Evolutionary conservation across 352 stramenopile genomes (phyloP), one percentile per base, ranked within the genome.

Genomic region (Globisporangium cystogenes): DNA sequence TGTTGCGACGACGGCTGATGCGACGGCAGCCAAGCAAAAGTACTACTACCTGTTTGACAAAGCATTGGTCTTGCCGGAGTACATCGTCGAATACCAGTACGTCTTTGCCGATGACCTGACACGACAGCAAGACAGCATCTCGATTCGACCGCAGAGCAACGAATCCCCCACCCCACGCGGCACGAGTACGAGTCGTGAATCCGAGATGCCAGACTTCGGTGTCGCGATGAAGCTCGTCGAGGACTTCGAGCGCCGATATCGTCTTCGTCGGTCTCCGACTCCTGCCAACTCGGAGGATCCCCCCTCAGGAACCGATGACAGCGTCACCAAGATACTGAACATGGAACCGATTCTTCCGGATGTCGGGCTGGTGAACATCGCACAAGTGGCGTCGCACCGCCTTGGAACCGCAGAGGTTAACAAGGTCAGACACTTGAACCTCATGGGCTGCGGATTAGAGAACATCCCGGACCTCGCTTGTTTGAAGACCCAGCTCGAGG

Each of bases 11-110:
- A 16, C 16, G 0, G 14, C 46, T 1, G 15, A 27, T 18, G 27
- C 27, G 11, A 49, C 68, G 11, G 49, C 68, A 54, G 54, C 62
- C 48, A 74, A 67, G 15, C 79, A 91, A 57, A 88, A 77, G 8
- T 51, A 82, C 21, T 95, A 89, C 48, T 90, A 86, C 44, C 48
- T 93, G 42, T 86, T 95, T 48, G 86, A 96, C 67, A 80, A 79
- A 27, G 70, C 71, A 1, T 55, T 95, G 10, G 63, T 93, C 26
- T 61, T 96, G 12, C 86, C 86, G 1, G 86, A 95, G 59, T 96
- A 94, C 50, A 62, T 96, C 21, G 78, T 96, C 21, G 79, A 93
- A 50, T 95, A 88, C 51, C 62, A 93, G 31, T 96, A 91, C 48
- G 40, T 63, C 16, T 35, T 59, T 27, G 36, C 26, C 8, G 49